Percentiles rank a stretch among this genome's conserved stretches.
These are phyloP conservation scores for Maudiozyma bulderi DNA, from an alignment of 805 yeast genomes.

Conservation along the genomic window DNA sequence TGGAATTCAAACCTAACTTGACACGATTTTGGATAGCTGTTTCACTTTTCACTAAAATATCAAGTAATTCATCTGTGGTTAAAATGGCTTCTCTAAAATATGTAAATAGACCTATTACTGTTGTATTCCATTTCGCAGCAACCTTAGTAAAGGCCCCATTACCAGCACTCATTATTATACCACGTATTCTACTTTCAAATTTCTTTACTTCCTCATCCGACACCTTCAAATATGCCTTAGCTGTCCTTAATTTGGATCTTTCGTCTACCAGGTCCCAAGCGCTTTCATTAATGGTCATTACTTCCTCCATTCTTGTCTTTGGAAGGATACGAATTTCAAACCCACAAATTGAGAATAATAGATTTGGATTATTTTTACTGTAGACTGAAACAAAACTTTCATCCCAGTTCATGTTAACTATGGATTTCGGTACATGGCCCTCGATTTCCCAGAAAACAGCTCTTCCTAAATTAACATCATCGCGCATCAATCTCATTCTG, in stretches of 20 bases:
- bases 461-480: slow-evolving; percentile 84
- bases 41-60: slow-evolving; percentile 79
- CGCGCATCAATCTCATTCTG: slow-evolving; percentile 82
- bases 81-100: slow-evolving; percentile 91
- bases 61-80: slow-evolving; percentile 68
- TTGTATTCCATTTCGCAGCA: slow-evolving; percentile 94
- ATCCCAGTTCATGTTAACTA: slow-evolving; percentile 70
- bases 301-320: slow-evolving; percentile 47
- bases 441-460: slow-evolving; percentile 88
- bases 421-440: slow-evolving; percentile 66
- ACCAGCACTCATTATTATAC: slow-evolving; percentile 89
- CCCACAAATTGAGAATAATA: slow-evolving; percentile 86
- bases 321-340: slow-evolving; percentile 89
- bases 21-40: slow-evolving; percentile 90
- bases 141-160: slow-evolving; percentile 90
- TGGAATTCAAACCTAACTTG: slow-evolving; percentile 88
- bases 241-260: slow-evolving; percentile 71
- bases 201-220: slow-evolving; percentile 68
- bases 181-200: slow-evolving; percentile 77
- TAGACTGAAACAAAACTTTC: slow-evolving; percentile 79
- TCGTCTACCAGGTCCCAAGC: slow-evolving; percentile 82
- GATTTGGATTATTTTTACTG: slow-evolving; percentile 80
- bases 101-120: slow-evolving; percentile 73
- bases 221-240: slow-evolving; percentile 78
- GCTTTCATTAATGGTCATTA: slow-evolving; percentile 59